Evolutionary conservation across 2,329 filamentous ascomycete species (phyloP).

Genomic region (Claviceps capensis): DNA sequence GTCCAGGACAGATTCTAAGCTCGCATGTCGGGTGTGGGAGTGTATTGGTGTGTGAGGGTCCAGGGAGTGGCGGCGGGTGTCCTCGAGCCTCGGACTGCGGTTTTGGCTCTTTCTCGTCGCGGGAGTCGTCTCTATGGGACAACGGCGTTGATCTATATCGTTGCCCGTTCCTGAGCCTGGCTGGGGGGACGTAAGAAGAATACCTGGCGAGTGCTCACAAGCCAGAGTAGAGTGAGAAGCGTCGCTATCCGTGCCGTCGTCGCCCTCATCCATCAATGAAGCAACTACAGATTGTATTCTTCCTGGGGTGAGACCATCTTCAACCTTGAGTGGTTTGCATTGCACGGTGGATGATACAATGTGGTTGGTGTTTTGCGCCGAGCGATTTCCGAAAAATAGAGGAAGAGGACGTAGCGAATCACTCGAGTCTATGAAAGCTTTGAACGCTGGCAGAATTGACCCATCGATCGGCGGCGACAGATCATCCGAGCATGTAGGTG

Average conservation of each 20-base stretch:
- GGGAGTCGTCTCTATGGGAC: not conserved
- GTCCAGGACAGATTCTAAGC: not conserved
- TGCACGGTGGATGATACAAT: not conserved
- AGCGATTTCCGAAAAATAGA: not conserved
- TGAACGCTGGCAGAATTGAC: not conserved
- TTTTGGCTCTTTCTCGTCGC: not conserved
- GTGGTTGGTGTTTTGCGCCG: too few relatives aligned
- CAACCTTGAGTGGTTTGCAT: not conserved
- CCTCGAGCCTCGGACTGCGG: not conserved
- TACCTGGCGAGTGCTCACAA: not conserved
- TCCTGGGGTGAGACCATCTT: not conserved
- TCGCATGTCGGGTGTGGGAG: not conserved
- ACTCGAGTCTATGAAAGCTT: not conserved
- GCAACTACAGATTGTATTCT: constrained; percentile 1
- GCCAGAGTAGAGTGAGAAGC: not conserved
- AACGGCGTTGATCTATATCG: not conserved
- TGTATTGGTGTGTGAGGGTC: not conserved
- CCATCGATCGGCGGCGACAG: not conserved
- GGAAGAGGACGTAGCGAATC: not conserved
- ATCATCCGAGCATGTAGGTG: not conserved
- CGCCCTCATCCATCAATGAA: not conserved
- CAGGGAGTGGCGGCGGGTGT: not conserved
- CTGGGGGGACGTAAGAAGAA: not conserved
- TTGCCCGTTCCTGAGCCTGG: not conserved
- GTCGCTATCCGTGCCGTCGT: not conserved